Conservation (phyloP, 352 stramenopile genomes). For the Globisporangium paroecandrum region DNA sequence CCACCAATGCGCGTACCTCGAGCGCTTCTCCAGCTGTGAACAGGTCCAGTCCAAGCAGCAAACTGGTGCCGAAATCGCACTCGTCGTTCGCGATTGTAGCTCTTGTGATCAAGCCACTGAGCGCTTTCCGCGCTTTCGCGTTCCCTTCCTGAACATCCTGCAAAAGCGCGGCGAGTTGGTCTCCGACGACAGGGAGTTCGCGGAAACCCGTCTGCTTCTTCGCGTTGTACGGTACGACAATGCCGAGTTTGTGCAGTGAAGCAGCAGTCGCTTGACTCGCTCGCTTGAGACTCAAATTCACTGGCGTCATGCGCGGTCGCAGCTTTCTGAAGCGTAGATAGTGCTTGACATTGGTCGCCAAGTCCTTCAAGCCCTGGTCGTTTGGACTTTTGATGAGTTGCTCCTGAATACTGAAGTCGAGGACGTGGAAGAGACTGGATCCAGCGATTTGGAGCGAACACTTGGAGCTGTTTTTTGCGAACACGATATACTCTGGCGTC, state of each 20-base stretch:
- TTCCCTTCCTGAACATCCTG: conserved; percentile 20
- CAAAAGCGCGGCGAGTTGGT: conserved; percentile 34
- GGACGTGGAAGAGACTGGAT: conserved; percentile 36
- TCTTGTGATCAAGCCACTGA: conserved; percentile 57
- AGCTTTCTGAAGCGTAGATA: background rate
- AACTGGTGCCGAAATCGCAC: conserved; percentile 62
- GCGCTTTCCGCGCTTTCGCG: conserved; percentile 23
- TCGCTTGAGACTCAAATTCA: conserved; percentile 26
- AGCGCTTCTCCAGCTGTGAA: conserved; percentile 40
- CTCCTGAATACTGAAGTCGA: conserved; percentile 19
- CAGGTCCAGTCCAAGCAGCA: conserved; percentile 60
- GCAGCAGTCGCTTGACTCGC: conserved; percentile 26
- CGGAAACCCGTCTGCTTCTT: conserved; percentile 56
- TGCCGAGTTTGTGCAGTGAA: conserved; percentile 44
- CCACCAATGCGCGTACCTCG: conserved; percentile 22
- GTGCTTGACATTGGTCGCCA: conserved; percentile 1
- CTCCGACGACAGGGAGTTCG: conserved; percentile 38
- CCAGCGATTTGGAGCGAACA: conserved; percentile 38
- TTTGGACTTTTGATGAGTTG: background rate
- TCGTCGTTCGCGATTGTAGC: conserved; percentile 69
- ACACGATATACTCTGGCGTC: conserved; percentile 39
- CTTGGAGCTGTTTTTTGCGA: conserved; percentile 22
- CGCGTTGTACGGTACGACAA: conserved; percentile 45
- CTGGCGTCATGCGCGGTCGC: conserved; percentile 10
- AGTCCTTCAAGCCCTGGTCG: background rate